These are phyloP conservation scores for Tagetes patula DNA, from an alignment of 129 eudicot genomes.

Conservation along the genomic window DNA sequence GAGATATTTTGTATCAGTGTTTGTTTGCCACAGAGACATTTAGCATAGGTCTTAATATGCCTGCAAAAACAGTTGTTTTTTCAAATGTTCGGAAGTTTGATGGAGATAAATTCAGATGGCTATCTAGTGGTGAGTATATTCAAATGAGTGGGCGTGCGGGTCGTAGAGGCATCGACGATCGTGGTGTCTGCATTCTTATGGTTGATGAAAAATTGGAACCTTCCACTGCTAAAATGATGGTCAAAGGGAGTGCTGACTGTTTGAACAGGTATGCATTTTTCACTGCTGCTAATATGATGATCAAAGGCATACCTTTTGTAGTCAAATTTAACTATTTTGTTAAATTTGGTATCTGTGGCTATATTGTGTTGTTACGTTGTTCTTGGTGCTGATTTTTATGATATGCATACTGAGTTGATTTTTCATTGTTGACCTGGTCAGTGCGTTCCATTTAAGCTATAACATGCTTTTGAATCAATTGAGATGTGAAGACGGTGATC, in stretches of 20 bases:
- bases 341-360: not conserved
- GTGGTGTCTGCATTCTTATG: conserved; percentile 99
- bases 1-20: conserved; percentile 56
- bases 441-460: conserved; percentile 98
- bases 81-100: conserved; percentile 98
- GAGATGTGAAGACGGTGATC: conserved; percentile 88
- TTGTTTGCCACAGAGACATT: conserved; percentile 99
- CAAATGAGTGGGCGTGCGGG: conserved; percentile 99
- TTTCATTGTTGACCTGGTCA: conserved; percentile 33
- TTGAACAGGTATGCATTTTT: conserved; percentile 71
- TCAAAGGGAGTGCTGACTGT: conserved; percentile 97
- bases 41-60: conserved; percentile 99
- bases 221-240: conserved; percentile 93
- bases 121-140: conserved; percentile 96
- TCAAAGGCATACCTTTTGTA: conserved; percentile 5
- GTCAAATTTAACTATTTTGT: not conserved
- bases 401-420: conserved; percentile 21
- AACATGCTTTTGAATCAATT: conserved; percentile 96
- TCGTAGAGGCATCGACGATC: conserved; percentile 98
- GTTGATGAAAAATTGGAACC: conserved; percentile 98
- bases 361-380: not conserved
- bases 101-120: conserved; percentile 98
- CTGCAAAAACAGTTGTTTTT: conserved; percentile 99
- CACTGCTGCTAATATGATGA: not conserved
- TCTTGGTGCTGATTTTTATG: conserved; percentile 7